These are phyloP conservation scores for Mrakia blollopis DNA, from an alignment of 768 basidiomycete species.

Conservation along the genomic window DNA sequence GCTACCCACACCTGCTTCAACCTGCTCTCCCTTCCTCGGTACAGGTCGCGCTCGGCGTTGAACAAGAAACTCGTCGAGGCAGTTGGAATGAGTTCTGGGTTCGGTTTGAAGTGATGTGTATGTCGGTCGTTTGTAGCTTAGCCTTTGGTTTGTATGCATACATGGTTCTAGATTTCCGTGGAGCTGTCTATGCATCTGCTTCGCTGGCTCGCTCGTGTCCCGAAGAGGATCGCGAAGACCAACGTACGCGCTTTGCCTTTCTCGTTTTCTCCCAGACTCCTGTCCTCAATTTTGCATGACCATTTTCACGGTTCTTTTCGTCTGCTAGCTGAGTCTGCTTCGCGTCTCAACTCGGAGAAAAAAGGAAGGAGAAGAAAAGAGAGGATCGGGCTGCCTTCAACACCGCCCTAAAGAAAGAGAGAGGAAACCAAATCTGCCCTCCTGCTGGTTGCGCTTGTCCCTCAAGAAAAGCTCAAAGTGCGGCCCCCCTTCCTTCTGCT, in stretches of 20 bases:
- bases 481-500: background rate
- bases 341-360: too few species aligned
- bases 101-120: slow-evolving; percentile 25
- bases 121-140: too few species aligned
- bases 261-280: background rate
- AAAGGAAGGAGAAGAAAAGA: too few species aligned
- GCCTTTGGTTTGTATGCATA: too few species aligned
- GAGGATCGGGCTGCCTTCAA: too few species aligned
- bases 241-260: background rate
- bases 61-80: slow-evolving; percentile 26
- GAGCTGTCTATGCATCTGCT: background rate
- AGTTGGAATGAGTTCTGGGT: slow-evolving; percentile 16
- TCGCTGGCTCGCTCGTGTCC: background rate
- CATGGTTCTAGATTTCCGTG: background rate
- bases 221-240: background rate
- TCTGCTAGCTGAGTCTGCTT: too few species aligned
- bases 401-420: too few species aligned
- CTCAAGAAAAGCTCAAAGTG: background rate
- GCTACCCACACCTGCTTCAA: slow-evolving; percentile 38
- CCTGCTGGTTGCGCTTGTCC: background rate
- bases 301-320: too few species aligned
- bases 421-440: too few species aligned
- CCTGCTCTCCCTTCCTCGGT: slow-evolving; percentile 29
- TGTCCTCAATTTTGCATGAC: too few species aligned
- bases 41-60: slow-evolving; percentile 6